Conservation (phyloP, 257 asterid genomes). For the Nicotiana noctiflora region DNA sequence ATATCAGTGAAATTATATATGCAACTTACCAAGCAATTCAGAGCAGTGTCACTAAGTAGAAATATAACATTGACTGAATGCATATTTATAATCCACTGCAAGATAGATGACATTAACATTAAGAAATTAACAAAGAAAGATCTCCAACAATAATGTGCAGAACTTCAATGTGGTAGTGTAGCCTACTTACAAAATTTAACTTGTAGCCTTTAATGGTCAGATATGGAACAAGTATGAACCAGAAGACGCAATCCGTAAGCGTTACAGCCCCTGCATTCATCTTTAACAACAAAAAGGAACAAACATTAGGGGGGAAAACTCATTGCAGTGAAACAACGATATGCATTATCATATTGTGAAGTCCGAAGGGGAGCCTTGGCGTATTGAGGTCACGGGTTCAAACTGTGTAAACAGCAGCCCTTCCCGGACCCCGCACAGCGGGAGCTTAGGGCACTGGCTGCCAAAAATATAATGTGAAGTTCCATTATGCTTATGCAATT, state of each 20-base stretch:
- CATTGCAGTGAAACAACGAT: too few species aligned
- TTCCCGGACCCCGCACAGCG: too few species aligned
- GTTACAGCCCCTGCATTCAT: slow-evolving; percentile 96
- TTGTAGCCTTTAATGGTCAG: slow-evolving; percentile 74
- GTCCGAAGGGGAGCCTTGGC: too few species aligned
- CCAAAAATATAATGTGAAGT: too few species aligned
- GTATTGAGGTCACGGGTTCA: too few species aligned
- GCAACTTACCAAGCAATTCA: slow-evolving; percentile 69
- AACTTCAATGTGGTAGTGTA: background rate
- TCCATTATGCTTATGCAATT: too few species aligned
- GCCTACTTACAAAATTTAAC: slow-evolving; percentile 65
- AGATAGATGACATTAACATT: slow-evolving; percentile 1
- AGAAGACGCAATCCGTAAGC: slow-evolving; percentile 77
- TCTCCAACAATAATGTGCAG: background rate
- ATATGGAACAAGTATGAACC: slow-evolving; percentile 90
- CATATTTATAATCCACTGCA: slow-evolving; percentile 90
- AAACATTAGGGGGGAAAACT: background rate
- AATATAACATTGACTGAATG: slow-evolving; percentile 80
- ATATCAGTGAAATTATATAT: background rate
- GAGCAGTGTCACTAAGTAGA: slow-evolving; percentile 76
- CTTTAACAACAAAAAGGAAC: slow-evolving; percentile 22
- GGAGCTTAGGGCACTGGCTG: too few species aligned
- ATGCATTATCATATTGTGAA: too few species aligned
- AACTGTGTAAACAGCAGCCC: too few species aligned
- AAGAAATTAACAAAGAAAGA: slow-evolving; percentile 6